A percentile compares a stretch with the other conserved stretches of the same genome.
Evolutionary conservation across 2,329 filamentous ascomycete species (phyloP).

Genomic region (Fusarium drepaniforme): DNA sequence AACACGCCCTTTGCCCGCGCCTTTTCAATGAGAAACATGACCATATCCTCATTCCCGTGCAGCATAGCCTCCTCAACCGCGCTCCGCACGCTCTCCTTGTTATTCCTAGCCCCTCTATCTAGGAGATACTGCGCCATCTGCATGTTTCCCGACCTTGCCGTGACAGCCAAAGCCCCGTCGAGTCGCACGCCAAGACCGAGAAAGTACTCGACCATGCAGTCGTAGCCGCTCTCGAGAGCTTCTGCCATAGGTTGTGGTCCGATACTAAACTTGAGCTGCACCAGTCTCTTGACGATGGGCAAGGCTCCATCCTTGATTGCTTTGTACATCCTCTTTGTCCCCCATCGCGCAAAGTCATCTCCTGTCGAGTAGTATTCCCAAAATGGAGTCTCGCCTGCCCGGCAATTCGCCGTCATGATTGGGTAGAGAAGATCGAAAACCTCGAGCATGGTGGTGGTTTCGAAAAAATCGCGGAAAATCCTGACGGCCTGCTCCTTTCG

Average conservation of each 20-base stretch:
- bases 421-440: not conserved
- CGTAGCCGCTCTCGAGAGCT: not conserved
- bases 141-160: not conserved
- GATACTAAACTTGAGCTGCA: not conserved
- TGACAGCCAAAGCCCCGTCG: not conserved
- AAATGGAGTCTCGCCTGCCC: not conserved
- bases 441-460: not conserved
- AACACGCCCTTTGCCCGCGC: not conserved
- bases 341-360: not conserved
- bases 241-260: not conserved
- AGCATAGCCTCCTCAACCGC: not conserved
- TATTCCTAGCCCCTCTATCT: not conserved
- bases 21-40: not conserved
- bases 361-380: not conserved
- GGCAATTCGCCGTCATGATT: not conserved
- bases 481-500: not conserved
- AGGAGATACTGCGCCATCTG: not conserved
- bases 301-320: not conserved
- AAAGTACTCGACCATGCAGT: not conserved
- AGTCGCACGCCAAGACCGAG: not conserved
- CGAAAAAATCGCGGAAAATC: not conserved
- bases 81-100: not conserved
- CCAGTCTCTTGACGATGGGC: not conserved
- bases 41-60: not conserved
- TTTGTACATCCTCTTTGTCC: not conserved